Evolutionary conservation across 495 filamentous ascomycete genomes (phyloP).

Genomic region (Xylaria castorea): DNA sequence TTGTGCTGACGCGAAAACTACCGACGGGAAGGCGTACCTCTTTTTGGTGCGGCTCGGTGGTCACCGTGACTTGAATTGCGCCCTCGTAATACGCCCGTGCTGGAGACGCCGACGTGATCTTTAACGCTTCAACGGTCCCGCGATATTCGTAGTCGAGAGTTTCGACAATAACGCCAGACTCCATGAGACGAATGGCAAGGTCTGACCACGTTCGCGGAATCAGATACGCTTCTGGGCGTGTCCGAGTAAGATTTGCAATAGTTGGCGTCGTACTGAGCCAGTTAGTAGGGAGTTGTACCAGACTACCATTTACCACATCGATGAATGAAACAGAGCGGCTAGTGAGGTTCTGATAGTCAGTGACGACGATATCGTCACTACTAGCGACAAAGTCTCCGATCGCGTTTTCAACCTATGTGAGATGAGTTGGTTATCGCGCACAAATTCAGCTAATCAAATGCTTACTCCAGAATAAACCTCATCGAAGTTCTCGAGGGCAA

Average conservation of each 20-base stretch:
- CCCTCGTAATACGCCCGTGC: slow-evolving; percentile 42
- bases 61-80: slow-evolving; percentile 42
- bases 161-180: slow-evolving; percentile 39
- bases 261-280: slow-evolving; percentile 44
- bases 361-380: slow-evolving; percentile 38
- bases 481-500: slow-evolving; percentile 37
- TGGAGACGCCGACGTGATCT: slow-evolving; percentile 33
- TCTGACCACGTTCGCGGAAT: slow-evolving; percentile 42
- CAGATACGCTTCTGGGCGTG: slow-evolving; percentile 42
- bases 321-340: slow-evolving; percentile 38
- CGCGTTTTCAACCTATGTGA: slow-evolving; percentile 34
- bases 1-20: slow-evolving; percentile 33
- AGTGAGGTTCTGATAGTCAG: slow-evolving; percentile 34
- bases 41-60: slow-evolving; percentile 27
- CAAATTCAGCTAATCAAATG: background rate
- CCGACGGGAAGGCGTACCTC: slow-evolving; percentile 38
- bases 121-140: slow-evolving; percentile 39
- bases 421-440: background rate
- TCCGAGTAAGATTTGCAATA: slow-evolving; percentile 40
- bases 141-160: slow-evolving; percentile 35
- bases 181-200: slow-evolving; percentile 36
- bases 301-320: slow-evolving; percentile 29
- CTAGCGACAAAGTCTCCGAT: slow-evolving; percentile 37
- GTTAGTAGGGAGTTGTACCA: slow-evolving; percentile 36
- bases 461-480: slow-evolving; percentile 39